Conservation (phyloP, 441 rosid species). For the Hura crepitans region DNA sequence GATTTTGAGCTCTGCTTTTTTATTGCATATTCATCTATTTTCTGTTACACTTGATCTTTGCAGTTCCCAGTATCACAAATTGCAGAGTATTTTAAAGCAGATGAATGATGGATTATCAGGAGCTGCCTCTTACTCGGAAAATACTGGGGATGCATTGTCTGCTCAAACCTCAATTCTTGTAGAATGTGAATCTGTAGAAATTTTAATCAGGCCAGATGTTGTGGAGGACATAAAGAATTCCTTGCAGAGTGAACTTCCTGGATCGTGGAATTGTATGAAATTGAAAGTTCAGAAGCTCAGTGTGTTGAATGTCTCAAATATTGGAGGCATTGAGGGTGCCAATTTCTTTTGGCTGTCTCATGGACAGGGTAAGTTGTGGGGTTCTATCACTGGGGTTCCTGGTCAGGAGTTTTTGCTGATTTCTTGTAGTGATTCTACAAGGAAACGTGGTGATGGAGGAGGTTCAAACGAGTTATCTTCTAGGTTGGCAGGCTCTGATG, state of each 20-base stretch:
- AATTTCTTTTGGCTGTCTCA: slow-evolving; percentile 78
- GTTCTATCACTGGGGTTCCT: slow-evolving; percentile 60
- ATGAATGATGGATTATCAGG: slow-evolving; percentile 42
- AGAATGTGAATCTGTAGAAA: slow-evolving; percentile 75
- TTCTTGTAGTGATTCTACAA: slow-evolving; percentile 75
- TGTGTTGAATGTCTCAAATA: slow-evolving; percentile 63
- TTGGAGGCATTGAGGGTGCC: slow-evolving; percentile 65
- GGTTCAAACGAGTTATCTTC: slow-evolving; percentile 91
- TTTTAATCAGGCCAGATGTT: slow-evolving; percentile 59
- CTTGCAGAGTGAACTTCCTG: slow-evolving; percentile 84
- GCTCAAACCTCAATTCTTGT: slow-evolving; percentile 62
- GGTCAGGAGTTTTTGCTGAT: slow-evolving; percentile 66
- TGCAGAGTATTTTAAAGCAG: slow-evolving; percentile 52
- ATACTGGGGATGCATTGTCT: slow-evolving; percentile 30
- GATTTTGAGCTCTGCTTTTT: slow-evolving; percentile 57
- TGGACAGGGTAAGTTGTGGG: slow-evolving; percentile 77
- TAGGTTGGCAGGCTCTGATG: slow-evolving; percentile 78
- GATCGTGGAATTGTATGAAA: slow-evolving; percentile 72
- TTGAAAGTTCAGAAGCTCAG: slow-evolving; percentile 57
- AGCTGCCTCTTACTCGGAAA: slow-evolving; percentile 29
- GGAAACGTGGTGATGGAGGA: slow-evolving; percentile 94
- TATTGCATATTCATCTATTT: slow-evolving; percentile 55
- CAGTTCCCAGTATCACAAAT: slow-evolving; percentile 43
- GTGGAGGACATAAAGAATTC: slow-evolving; percentile 46
- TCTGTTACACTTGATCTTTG: slow-evolving; percentile 44